Evolutionary conservation across 768 basidiomycete species (phyloP).

Genomic region (Boletus rubroflammeus): DNA sequence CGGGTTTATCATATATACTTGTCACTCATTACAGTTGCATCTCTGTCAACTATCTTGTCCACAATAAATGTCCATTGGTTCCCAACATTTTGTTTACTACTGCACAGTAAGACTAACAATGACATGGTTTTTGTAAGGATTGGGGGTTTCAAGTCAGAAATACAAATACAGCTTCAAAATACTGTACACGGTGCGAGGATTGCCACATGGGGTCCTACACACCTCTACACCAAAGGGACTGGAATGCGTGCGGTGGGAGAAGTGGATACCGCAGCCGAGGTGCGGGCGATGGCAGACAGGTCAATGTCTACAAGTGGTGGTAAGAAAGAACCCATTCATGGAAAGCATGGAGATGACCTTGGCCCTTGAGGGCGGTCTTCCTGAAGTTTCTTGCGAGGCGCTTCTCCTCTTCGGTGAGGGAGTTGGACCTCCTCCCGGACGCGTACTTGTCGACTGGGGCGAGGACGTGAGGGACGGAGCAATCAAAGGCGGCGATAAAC

Average conservation of each 20-base stretch:
- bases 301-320: conserved; percentile 39
- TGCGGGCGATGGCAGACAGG: conserved; percentile 77
- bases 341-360: conserved; percentile 34
- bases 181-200: conserved; percentile 13
- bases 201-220: too few species aligned
- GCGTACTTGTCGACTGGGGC: conserved; percentile 25
- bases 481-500: not conserved
- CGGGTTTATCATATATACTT: too few species aligned
- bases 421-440: conserved; percentile 39
- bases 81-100: conserved; percentile 3
- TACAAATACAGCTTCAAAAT: conserved; percentile 21
- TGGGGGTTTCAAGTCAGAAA: not conserved
- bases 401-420: conserved; percentile 60
- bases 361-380: conserved; percentile 66
- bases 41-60: not conserved
- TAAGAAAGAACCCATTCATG: not conserved
- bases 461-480: conserved; percentile 5
- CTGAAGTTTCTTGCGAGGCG: conserved; percentile 63
- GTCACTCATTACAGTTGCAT: too few species aligned
- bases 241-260: conserved; percentile 38
- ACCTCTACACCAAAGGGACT: conserved; percentile 21
- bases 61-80: not conserved
- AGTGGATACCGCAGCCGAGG: conserved; percentile 65
- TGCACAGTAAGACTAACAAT: conserved; percentile 1
- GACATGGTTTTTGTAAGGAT: not conserved